Evolutionary conservation across 306 rosid species (phyloP), one percentile per base, ranked within the genome.

Genomic region (Glycine soja): DNA sequence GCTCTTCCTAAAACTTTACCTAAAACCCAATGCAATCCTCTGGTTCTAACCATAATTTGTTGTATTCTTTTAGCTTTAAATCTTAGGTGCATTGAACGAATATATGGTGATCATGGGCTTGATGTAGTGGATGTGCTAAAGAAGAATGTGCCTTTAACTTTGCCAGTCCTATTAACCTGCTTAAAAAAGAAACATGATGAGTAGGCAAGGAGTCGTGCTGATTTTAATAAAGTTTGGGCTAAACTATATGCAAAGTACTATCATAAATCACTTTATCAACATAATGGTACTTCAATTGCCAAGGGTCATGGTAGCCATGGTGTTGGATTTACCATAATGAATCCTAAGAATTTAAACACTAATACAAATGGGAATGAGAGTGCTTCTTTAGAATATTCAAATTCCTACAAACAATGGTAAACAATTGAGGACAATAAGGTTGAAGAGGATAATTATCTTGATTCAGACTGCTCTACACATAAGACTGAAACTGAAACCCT

Each of bases 41-140:
- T n/a, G n/a, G n/a, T n/a, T n/a, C n/a, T n/a, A n/a, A n/a, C n/a
- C n/a, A n/a, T n/a, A n/a, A n/a, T 71, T 74, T 45, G 64, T 46
- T 67, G 38, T 78, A 66, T 75, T 71, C 30, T 59, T 88, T 76
- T 83, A 95, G 99, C 90, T 70, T 79, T 90, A 82, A 91, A 95
- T 84, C 84, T 90, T 51, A 90, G 94, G 88, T 95, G 97, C 83
- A 85, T 93, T 69, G 97, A 95, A 85, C 88, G 94, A 18, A 81
- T 95, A 56, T 95, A 95, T 84, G 98, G 99, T 84, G 98, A 93
- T 88, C 98, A 93, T 52, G 99, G 98, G 85, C 97, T 93, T 76
- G 97, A 91, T 90, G 96, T 91, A 80, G 88, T 93, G 94, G 93
- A 95, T 56, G 89, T 88, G 84, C 81, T 90, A 59, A 91, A 82